Base-by-base conservation (phyloP, 352 stramenopile species). In the Pythium apleroticum region DNA sequence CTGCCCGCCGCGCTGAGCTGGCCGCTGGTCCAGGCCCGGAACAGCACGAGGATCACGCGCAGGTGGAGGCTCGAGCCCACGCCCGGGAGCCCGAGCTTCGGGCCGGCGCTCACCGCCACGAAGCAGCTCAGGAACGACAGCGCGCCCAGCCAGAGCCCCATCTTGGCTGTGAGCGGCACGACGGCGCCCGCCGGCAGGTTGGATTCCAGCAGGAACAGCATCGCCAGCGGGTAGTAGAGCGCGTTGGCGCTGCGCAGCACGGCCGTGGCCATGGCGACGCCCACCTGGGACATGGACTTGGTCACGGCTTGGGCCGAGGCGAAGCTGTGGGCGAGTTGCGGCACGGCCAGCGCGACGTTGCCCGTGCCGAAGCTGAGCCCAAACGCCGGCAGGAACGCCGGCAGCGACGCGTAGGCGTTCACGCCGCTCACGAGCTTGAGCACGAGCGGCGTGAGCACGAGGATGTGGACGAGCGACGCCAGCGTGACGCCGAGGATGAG, bases 91-190 rank as follows among this genome's bases (percentile, higher is more conserved):
- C 55, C 70, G 27, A 72, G 49, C 3, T 66, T 66, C 11, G 52
- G 50, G 11, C 58, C 39, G 15, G 52, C 52, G 17, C 28, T 19
- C 3, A 62, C 31, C 7, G 69, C 54, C 45, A 76, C 54, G 28
- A 83, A 86, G 52, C 71, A 80, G 68, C 79, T 84, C 43, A 74
- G n/a, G 20, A 86, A 25, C 3, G 68, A 67, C 43, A 83, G 35
- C 20, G 6, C 14, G 19, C 25, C 35, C 1, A 68, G 52, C 39
- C 22, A 11, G 7, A 68, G 41, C 24, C 49, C 52, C 17, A 52
- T 14, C 30, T 30, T 30, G 12, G 52, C 15, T 3, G 43, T 57
- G 19, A 67, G 17, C 1, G 60, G 52, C 28, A 67, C 60, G 30
- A 25, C 20, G 17, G 24, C 39, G 6, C 60, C 60, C 39, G 52